Percentiles rank a stretch among this genome's conserved stretches.
phyloP scores from a whole-genome alignment of 768 basidiomycete genomes.

The Collybia mongolica region DNA sequence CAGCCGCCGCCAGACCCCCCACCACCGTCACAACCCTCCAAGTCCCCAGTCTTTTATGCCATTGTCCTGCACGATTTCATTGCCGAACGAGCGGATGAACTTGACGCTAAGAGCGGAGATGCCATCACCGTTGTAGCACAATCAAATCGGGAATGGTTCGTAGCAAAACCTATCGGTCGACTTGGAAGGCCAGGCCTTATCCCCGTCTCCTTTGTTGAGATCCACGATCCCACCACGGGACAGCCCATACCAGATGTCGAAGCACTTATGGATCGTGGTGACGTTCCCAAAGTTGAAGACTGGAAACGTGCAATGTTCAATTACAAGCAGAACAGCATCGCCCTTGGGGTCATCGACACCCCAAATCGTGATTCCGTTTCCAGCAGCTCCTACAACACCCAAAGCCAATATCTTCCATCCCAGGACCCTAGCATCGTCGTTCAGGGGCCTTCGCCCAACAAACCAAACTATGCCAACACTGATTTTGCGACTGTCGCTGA shows the following conservation, averaged over 20 bases:
- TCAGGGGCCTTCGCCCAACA: conserved; percentile 27
- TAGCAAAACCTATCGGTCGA: conserved; percentile 95
- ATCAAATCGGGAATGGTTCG: conserved; percentile 99
- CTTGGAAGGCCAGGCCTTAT: conserved; percentile 96
- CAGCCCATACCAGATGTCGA: conserved; percentile 73
- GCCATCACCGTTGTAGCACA: conserved; percentile 96
- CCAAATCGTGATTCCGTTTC: conserved; percentile 39
- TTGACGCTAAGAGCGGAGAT: conserved; percentile 93
- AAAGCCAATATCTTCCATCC: conserved; percentile 16
- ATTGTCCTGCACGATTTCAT: conserved; percentile 93
- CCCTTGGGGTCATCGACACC: conserved; percentile 86
- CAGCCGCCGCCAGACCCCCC: conserved; percentile 20
- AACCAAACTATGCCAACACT: conserved; percentile 16
- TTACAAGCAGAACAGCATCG: conserved; percentile 96
- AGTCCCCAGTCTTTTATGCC: conserved; percentile 81
- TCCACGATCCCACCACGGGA: conserved; percentile 89
- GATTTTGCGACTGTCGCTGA: conserved; percentile 33
- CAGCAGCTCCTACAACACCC: conserved; percentile 38
- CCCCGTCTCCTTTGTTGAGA: conserved; percentile 95
- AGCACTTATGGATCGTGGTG: conserved; percentile 80
- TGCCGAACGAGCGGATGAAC: conserved; percentile 95
- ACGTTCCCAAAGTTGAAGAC: conserved; percentile 95
- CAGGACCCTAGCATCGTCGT: conserved; percentile 18
- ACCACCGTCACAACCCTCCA: conserved; percentile 30
- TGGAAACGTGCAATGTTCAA: conserved; percentile 96